Base-by-base conservation (phyloP, 2,329 filamentous ascomycete genomes). In the Mycosphaerella arachidis region DNA sequence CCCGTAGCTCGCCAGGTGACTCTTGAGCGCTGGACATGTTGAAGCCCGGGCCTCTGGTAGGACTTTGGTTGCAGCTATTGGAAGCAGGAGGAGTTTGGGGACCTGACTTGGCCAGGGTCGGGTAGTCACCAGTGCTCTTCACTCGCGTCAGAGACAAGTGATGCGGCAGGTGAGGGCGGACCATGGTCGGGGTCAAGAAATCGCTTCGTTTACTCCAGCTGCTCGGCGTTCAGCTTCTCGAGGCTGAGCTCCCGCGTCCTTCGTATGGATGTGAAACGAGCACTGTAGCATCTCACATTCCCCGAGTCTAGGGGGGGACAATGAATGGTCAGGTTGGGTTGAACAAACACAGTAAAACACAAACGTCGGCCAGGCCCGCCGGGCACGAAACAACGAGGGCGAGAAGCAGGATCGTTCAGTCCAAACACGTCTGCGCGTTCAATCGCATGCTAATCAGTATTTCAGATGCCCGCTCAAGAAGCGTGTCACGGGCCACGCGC, bases 61-160 rank as follows among this genome's bases (percentile, higher is more conserved):
- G 68, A 50, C 65, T 70, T 20, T 50, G 48, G 58, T 54, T 63
- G 40, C 65, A 60, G 30, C 63, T 68, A 24, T 60, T 27, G 30
- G 67, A 67, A 27, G 65, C 56, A 16, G 65, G 61, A 12, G 62
- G 56, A 30, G 62, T 57, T 54, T 60, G 31, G 57, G 16, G 40
- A 37, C 37, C 48, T 24, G 48, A 31, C 30, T 45, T 48, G 48
- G 52, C 48, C 50, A 33, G 45, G 40, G 48, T 57, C 45, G 54
- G 24, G 53, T 53, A 61, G 57, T 30, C 54, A 55, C 50, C 57
- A 56, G 58, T 61, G 61, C 63, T 67, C 61, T 72, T 72, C 48
- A 70, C 59, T 20, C 71, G 65, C 46, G 66, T 63, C 18, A 73
- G 69, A 48, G 71, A 72, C 46, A 73, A 68, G 53, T 71, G 71